A percentile compares a stretch with the other conserved stretches of the same genome.
phyloP scores from a whole-genome alignment of 805 yeast genomes.

The Candida coquimbonensis region DNA sequence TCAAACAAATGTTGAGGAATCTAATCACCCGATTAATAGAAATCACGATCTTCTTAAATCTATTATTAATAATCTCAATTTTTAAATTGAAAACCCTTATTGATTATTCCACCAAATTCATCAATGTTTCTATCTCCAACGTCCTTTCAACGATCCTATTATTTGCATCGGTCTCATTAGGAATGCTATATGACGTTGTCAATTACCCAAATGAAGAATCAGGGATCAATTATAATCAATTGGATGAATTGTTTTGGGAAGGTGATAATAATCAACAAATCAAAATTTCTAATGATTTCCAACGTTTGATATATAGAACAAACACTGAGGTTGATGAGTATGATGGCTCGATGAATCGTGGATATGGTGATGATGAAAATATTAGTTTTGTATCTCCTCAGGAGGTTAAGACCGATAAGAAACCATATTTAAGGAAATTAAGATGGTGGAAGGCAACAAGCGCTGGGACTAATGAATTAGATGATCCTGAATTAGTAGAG shows the following conservation, averaged over 20 bases:
- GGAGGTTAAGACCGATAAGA: not conserved
- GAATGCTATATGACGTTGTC: not conserved
- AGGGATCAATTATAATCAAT: not conserved
- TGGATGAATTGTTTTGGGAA: constrained; percentile 5
- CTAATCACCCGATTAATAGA: not conserved
- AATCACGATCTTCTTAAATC: not conserved
- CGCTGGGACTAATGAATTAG: not conserved
- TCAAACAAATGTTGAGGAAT: not conserved
- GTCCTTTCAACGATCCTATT: not conserved
- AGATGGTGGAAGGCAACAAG: constrained; percentile 6
- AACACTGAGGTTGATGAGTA: not conserved
- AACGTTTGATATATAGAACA: not conserved
- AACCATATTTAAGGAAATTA: not conserved
- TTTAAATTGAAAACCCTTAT: constrained; percentile 2
- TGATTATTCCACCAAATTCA: not conserved
- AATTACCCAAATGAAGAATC: not conserved
- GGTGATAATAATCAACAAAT: not conserved
- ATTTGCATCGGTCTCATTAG: constrained; percentile 1
- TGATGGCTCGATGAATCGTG: not conserved
- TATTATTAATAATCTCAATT: not conserved
- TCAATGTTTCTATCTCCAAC: not conserved
- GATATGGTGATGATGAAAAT: not conserved
- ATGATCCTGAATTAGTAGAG: constrained; percentile 1
- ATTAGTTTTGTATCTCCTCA: not conserved
- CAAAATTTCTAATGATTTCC: constrained; percentile 4